Evolutionary conservation across 345 rosid genomes (phyloP).

Genomic region (Eucalyptus grandis): DNA sequence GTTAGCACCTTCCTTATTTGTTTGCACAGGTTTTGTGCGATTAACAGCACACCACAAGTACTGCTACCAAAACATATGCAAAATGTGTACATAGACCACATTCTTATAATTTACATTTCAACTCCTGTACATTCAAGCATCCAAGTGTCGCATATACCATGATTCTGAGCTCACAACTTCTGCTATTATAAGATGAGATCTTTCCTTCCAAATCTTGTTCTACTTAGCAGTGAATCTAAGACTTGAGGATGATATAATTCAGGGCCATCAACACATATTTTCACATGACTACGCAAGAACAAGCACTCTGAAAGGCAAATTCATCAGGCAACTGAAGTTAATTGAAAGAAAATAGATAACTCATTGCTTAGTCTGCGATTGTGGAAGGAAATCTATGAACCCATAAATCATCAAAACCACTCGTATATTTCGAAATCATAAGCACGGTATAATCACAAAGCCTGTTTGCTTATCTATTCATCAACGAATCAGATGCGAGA

Average conservation of each 20-base stretch:
- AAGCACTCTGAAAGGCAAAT: background rate
- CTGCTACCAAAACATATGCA: background rate
- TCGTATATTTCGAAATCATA: background rate
- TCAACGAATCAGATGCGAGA: background rate
- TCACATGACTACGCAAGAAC: conserved; percentile 4
- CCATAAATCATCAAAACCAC: background rate
- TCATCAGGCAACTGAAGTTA: background rate
- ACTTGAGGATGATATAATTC: background rate
- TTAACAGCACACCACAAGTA: background rate
- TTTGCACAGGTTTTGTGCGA: background rate
- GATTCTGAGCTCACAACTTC: background rate
- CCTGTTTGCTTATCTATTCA: background rate
- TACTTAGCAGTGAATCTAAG: background rate
- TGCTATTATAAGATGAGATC: background rate
- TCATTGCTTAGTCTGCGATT: background rate
- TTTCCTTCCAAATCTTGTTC: background rate
- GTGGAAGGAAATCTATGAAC: background rate
- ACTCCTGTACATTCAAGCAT: background rate
- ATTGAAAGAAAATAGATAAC: background rate
- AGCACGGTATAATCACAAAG: background rate
- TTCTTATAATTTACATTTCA: background rate
- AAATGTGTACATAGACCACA: background rate
- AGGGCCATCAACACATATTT: background rate
- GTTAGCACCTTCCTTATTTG: background rate
- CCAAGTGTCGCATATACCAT: background rate